These are phyloP conservation scores for Thuidium tamariscinum DNA, from an alignment of 225 moss, liverwort and hornwort genomes.

Conservation along the genomic window DNA sequence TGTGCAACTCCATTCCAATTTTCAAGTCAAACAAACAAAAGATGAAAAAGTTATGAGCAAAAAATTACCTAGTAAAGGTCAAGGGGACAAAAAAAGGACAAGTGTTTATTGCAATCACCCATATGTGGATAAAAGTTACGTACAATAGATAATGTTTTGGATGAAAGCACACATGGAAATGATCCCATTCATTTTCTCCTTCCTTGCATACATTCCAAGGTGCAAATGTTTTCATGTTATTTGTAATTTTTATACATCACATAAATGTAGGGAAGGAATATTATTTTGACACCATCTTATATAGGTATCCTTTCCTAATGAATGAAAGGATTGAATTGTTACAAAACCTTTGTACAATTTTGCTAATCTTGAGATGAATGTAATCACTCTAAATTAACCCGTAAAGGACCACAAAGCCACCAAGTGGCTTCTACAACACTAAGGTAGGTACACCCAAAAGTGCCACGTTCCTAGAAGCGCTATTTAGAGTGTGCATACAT, in stretches of 20 bases:
- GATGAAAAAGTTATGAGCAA: too few relatives aligned
- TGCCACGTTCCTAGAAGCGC: too few relatives aligned
- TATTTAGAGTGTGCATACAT: too few relatives aligned
- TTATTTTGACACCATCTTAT: background rate
- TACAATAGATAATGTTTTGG: background rate
- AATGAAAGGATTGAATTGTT: background rate
- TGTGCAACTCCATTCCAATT: too few relatives aligned
- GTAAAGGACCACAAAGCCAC: too few relatives aligned
- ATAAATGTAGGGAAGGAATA: background rate
- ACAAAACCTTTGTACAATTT: background rate
- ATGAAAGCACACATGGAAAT: background rate
- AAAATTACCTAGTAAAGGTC: too few relatives aligned
- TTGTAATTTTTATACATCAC: background rate
- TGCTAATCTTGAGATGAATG: background rate
- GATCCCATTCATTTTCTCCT: background rate
- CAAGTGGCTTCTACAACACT: too few relatives aligned
- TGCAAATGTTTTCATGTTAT: background rate
- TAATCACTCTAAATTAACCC: background rate
- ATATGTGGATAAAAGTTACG: rapidly evolving
- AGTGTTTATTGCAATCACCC: too few relatives aligned
- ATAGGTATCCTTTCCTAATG: background rate
- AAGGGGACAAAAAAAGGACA: too few relatives aligned
- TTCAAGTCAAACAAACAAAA: too few relatives aligned
- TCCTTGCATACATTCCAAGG: background rate
- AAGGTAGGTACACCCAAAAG: too few relatives aligned